These are phyloP conservation scores for Globisporangium ultimum DNA, from an alignment of 352 stramenopile species.

Conservation along the genomic window DNA sequence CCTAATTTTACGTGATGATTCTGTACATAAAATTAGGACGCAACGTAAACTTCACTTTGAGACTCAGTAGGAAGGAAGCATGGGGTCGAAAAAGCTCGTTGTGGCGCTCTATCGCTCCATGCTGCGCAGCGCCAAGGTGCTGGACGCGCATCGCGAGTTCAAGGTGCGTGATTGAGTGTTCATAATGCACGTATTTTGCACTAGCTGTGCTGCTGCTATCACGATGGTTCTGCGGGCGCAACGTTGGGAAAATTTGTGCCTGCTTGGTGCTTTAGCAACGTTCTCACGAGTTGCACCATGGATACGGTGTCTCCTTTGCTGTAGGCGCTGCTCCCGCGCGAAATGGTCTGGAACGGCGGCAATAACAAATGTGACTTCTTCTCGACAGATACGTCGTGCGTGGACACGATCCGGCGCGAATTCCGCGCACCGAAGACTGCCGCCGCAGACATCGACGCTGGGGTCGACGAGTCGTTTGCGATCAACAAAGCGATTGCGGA, in stretches of 20 bases:
- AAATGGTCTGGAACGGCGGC: conserved; percentile 50
- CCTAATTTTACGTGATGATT: no score
- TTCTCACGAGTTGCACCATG: background rate
- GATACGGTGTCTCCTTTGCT: background rate
- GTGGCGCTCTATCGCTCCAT: conserved; percentile 71
- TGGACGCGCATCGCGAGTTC: conserved; percentile 54
- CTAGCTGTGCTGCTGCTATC: background rate
- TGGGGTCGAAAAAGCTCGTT: conserved; percentile 50
- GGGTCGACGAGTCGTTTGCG: conserved; percentile 59
- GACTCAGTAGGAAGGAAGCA: conserved; percentile 4
- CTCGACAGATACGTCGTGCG: conserved; percentile 44
- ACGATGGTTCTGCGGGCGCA: background rate
- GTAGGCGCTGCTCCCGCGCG: conserved; percentile 60
- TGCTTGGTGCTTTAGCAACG: no score
- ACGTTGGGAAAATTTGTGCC: background rate
- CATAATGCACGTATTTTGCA: background rate
- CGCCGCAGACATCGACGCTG: conserved; percentile 16
- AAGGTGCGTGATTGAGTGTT: conserved; percentile 30
- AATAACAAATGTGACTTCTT: conserved; percentile 66
- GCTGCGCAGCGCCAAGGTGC: conserved; percentile 57
- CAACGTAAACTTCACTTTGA: background rate
- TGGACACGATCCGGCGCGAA: conserved; percentile 41
- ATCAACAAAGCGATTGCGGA: conserved; percentile 65
- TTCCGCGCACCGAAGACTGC: conserved; percentile 31
- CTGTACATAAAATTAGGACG: background rate